A percentile compares a stretch with the other conserved stretches of the same genome.
Conservation (phyloP, 805 yeast species). For the Nakazawaea holstii region DNA sequence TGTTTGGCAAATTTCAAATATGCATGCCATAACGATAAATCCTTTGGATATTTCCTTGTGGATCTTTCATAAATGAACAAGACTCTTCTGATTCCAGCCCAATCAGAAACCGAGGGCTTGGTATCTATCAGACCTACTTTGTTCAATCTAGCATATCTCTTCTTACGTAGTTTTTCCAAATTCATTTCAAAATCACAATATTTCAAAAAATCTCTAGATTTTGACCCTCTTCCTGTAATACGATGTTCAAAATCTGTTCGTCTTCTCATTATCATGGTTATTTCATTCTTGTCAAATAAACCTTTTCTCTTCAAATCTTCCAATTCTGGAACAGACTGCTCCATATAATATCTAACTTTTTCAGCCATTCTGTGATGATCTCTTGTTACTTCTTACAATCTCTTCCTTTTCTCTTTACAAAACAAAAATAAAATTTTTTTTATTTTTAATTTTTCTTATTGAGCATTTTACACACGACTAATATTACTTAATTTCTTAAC, state of each 20-base stretch:
- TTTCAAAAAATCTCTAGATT: constrained; percentile 66
- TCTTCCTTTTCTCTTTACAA: neutral
- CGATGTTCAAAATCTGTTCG: constrained; percentile 96
- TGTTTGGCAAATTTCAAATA: constrained; percentile 66
- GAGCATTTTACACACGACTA: neutral
- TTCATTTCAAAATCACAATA: constrained; percentile 79
- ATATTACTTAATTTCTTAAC: too few species aligned
- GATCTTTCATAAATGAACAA: constrained; percentile 82
- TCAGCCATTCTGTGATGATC: constrained; percentile 25
- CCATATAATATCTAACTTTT: constrained; percentile 46
- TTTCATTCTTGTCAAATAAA: constrained; percentile 76
- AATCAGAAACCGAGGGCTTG: constrained; percentile 69
- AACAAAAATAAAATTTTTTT: neutral
- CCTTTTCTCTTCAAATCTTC: constrained; percentile 82
- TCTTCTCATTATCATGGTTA: constrained; percentile 79
- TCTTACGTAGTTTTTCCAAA: constrained; percentile 70
- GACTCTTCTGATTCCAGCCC: constrained; percentile 81
- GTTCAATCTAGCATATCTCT: constrained; percentile 60
- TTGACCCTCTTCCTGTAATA: constrained; percentile 76
- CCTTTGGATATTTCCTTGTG: constrained; percentile 71
- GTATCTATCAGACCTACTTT: constrained; percentile 51
- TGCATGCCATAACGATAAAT: constrained; percentile 70
- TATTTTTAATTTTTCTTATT: neutral
- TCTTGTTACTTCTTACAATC: neutral
- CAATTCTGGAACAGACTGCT: constrained; percentile 82